Base-by-base conservation (phyloP, 805 yeast species). In the Kodamaea laetipori region DNA sequence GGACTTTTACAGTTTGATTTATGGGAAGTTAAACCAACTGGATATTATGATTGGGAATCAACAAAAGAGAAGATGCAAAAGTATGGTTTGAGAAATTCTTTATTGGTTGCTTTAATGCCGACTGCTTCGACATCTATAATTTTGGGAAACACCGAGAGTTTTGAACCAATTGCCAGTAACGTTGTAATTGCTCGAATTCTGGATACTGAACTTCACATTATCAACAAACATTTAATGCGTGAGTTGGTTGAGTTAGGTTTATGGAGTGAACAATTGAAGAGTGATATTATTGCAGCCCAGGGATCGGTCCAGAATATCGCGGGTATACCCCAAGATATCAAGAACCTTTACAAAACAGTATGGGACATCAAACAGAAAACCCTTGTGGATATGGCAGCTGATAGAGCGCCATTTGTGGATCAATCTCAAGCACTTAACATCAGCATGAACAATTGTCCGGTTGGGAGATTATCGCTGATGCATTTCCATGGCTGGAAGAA, bases 81-180 rank as follows among this genome's bases (percentile, higher is more conserved):
- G 49, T 66, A 80, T 56, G 98, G 98, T 37, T 56, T 92, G 32
- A 74, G 97, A 58, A 92, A 92, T 71, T 92, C 97, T 4, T 68
- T 92, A 44, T 64, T 90, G 12, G 86, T 90, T 25, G 97, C 95
- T 1, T 94, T 97, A 41, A 92, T 92, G 98, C 98, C 98, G 34
- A 92, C 98, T 12, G 98, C 98, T 1, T 89, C 97, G 1, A 92
- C 98, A 1, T 92, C 98, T 3, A 97, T 90, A 70, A 90, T 92
- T 40, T 73, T 92, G 41, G 98, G 97, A 30, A 88, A 78, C 72
- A 90, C 82, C 55, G 98, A 92, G 69, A 90, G 97, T 67, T 92
- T 92, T 64, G 99, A 92, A 66, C 98, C 99, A 9, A 81, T 82
- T 63, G 90, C 99, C 6, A 89, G 97, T 15, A 92, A 92, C 67